phyloP scores from a whole-genome alignment of 148 eudicot species.

The Spergularia marina region DNA sequence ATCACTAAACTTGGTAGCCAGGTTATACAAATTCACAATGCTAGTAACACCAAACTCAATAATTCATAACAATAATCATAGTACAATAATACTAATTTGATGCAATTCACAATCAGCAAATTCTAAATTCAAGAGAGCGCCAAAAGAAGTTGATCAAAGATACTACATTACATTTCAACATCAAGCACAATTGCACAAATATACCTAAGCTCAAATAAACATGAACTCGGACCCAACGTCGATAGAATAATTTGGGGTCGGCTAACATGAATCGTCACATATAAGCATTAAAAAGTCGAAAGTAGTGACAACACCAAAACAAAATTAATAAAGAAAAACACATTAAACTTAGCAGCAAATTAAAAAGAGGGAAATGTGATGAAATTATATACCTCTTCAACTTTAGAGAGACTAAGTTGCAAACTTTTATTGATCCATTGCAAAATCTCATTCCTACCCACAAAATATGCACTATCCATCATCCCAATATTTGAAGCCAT shows the following conservation, averaged over 20 bases:
- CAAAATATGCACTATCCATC: conserved; percentile 94
- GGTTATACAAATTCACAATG: too few relatives aligned
- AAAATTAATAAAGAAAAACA: not conserved
- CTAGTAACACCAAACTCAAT: too few relatives aligned
- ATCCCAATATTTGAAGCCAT: conserved; percentile 90
- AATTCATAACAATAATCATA: too few relatives aligned
- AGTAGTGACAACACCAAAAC: not conserved
- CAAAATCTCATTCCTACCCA: conserved; percentile 85
- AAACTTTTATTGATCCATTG: conserved; percentile 80
- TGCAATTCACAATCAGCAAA: not conserved
- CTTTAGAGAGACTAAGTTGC: conserved; percentile 76
- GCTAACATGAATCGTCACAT: too few relatives aligned
- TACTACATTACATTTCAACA: not conserved
- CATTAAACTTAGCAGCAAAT: not conserved
- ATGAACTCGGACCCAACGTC: not conserved
- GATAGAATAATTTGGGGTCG: not conserved
- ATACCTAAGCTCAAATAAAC: not conserved
- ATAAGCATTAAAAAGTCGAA: too few relatives aligned
- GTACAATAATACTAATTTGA: not conserved
- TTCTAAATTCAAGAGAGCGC: too few relatives aligned
- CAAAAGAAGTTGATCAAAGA: not conserved
- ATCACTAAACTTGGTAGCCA: too few relatives aligned
- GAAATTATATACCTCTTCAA: conserved; percentile 65
- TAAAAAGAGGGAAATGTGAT: not conserved
- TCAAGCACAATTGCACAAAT: not conserved